These are phyloP conservation scores for Carpinus fangiana DNA, from an alignment of 306 rosid species.

Conservation along the genomic window DNA sequence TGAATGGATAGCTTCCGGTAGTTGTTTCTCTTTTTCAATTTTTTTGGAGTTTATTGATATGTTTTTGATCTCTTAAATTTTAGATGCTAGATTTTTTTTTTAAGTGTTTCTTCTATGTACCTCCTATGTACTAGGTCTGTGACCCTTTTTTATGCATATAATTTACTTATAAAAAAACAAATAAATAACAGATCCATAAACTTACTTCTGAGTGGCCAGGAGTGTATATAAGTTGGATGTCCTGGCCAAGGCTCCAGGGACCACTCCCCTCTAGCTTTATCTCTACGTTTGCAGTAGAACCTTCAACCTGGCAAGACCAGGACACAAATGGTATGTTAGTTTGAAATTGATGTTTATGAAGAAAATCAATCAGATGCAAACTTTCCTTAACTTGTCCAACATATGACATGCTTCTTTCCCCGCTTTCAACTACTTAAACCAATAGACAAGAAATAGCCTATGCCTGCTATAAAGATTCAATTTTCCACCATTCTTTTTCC, in stretches of 20 bases:
- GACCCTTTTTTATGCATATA: too few species aligned
- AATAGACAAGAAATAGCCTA: background rate
- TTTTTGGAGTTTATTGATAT: background rate
- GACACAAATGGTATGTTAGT: background rate
- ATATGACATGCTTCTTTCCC: background rate
- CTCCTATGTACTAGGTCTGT: too few species aligned
- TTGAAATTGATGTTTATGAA: background rate
- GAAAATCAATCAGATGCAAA: background rate
- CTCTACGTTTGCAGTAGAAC: slow-evolving; percentile 15
- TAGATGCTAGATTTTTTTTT: too few species aligned
- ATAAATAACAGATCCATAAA: background rate
- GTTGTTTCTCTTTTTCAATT: background rate
- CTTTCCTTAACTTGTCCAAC: background rate
- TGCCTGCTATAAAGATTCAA: background rate
- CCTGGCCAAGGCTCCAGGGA: slow-evolving; percentile 16
- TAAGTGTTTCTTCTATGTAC: too few species aligned
- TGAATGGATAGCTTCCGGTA: too few species aligned
- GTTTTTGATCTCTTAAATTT: too few species aligned
- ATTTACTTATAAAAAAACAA: background rate
- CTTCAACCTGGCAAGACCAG: slow-evolving; percentile 11
- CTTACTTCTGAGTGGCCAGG: slow-evolving; percentile 23
- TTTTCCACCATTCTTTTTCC: background rate
- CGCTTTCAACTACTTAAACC: background rate
- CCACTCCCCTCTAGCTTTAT: slow-evolving; percentile 20
- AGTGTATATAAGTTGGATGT: slow-evolving; percentile 22